phyloP scores from a whole-genome alignment of 441 rosid species.

The Pelargonium cotyledonis region DNA sequence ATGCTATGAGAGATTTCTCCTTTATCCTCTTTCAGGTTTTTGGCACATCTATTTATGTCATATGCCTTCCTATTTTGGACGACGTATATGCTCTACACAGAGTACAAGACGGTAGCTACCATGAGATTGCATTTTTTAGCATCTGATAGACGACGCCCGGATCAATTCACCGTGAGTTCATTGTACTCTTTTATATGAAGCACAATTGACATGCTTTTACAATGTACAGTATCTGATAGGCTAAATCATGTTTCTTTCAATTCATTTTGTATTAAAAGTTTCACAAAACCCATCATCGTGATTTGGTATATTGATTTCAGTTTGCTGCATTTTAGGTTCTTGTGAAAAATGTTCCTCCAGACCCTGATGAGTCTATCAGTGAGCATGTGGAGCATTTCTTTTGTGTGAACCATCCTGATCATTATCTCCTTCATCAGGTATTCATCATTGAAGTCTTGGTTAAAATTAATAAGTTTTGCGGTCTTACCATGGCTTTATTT shows the following conservation, averaged over 20 bases:
- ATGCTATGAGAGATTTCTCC: constrained; percentile 9
- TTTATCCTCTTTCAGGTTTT: constrained; percentile 58
- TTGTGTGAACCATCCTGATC: constrained; percentile 86
- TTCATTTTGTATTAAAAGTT: neutral
- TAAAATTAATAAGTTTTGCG: neutral
- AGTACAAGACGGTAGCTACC: constrained; percentile 60
- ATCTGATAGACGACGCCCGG: constrained; percentile 65
- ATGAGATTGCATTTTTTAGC: constrained; percentile 85
- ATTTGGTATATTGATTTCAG: constrained; percentile 8
- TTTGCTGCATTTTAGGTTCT: constrained; percentile 49
- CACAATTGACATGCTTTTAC: too few relatives aligned
- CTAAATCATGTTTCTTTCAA: neutral
- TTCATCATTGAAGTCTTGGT: constrained; percentile 13
- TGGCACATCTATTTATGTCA: constrained; percentile 78
- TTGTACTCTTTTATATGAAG: neutral
- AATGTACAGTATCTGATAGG: too few relatives aligned
- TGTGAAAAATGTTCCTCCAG: constrained; percentile 88
- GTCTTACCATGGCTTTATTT: neutral
- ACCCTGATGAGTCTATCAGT: constrained; percentile 62
- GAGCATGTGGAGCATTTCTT: constrained; percentile 84
- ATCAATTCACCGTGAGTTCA: constrained; percentile 86
- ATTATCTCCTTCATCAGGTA: constrained; percentile 85
- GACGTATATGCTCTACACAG: constrained; percentile 86
- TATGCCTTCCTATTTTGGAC: constrained; percentile 78
- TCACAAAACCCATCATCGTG: neutral